Evolutionary conservation across 768 basidiomycete species (phyloP), one percentile per base, ranked within the genome.

Genomic region (Lentinula detonsa): DNA sequence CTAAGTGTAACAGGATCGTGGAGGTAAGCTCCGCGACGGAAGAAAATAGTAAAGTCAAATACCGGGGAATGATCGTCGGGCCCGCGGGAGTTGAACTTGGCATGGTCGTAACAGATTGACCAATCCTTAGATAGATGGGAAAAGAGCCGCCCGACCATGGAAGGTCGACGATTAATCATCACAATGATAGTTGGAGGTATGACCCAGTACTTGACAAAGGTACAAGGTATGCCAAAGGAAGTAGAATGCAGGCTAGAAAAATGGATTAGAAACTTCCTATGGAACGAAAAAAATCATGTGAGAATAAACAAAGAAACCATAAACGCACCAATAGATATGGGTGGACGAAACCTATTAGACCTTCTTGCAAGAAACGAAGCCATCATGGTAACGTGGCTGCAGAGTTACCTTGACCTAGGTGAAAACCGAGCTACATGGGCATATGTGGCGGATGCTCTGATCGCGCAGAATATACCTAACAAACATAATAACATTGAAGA

Each of bases 141-240:
- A 1, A 62, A 49, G 46, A 66, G 63, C 2, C 63, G 72, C 54
- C 76, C 75, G 0, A 73, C 73, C 0, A 52, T 71, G 18, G 66
- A 73, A 42, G 75, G 74, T 0, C 34, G 66, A 50, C 23, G 62
- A 0, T 62, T 68, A 0, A 66, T 74, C 10, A 48, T 68, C 1
- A 66, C 70, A 23, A 71, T 74, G 64, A 65, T 63, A 5, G 59
- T 74, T 0, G 75, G 71, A 0, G 72, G 74, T 0, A 66, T 66
- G 39, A 75, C 76, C 0, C 75, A 77, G 55, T 79, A 74, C 66
- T 62, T 72, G 0, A 69, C 73, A 0, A 49, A 65, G 43, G 74
- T 74, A 0, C 75, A 78, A 61, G 74, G 73, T 0, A 78, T 78
- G 72, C 73, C 72, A 3, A 21, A 46, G 1, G 33, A 60, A 0